Percentiles rank a stretch among this genome's conserved stretches.
Conservation (phyloP, 176 grass and related monocot genomes). For the Poa annua region DNA sequence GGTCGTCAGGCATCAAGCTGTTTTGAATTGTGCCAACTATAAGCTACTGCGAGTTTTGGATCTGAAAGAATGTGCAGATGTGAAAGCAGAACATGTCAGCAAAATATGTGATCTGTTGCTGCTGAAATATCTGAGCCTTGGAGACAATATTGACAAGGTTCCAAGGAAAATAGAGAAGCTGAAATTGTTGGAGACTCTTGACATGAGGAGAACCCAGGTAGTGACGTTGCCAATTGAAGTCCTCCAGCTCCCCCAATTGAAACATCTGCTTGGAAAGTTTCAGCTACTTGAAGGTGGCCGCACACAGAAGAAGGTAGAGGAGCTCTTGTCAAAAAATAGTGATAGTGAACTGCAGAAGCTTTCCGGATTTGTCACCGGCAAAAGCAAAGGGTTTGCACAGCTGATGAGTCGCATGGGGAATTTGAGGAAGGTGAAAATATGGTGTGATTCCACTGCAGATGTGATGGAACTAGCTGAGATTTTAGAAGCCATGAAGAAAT, state of each 20-base stretch:
- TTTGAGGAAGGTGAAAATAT: slow-evolving; percentile 35
- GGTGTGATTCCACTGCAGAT: background rate
- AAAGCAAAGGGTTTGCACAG: background rate
- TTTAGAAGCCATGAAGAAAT: background rate
- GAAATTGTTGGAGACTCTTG: slow-evolving; percentile 25
- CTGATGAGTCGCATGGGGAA: background rate
- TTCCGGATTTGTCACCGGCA: background rate
- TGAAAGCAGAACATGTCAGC: background rate
- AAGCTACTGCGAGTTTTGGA: slow-evolving; percentile 18
- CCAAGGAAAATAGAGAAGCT: background rate
- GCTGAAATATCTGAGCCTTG: slow-evolving; percentile 27
- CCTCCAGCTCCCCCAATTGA: background rate
- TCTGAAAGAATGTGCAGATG: background rate
- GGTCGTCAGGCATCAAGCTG: background rate
- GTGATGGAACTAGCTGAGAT: background rate
- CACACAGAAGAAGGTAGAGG: too few species aligned
- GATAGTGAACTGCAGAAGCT: slow-evolving; percentile 7
- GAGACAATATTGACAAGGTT: background rate
- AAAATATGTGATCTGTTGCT: slow-evolving; percentile 2
- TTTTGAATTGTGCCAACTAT: background rate
- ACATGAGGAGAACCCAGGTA: slow-evolving; percentile 13
- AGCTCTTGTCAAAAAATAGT: slow-evolving; percentile 9
- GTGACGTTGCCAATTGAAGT: background rate
- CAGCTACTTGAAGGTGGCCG: background rate
- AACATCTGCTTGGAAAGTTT: slow-evolving; percentile 23